Evolutionary conservation across 139 green algal genomes (phyloP), one percentile per base, ranked within the genome.

Genomic region (Axilococcus clingmanii): DNA sequence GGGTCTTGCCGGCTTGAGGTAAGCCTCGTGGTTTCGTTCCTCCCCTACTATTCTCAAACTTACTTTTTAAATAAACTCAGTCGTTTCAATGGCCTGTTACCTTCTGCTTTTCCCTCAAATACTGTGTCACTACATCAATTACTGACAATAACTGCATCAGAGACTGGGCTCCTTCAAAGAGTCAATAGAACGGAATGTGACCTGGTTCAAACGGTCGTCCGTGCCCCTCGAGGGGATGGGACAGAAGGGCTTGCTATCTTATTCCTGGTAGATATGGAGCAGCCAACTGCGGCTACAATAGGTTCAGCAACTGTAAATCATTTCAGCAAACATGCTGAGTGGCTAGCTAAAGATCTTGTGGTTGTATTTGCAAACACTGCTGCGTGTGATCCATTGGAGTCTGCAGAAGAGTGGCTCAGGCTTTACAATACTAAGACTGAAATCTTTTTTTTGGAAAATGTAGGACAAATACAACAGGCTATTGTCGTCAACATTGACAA

Each of bases 401-500:
- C 20, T 33, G 42, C 49, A 40, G 22, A 35, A 31, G 4, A 32
- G 35, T n/a, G n/a, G n/a, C n/a, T n/a, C n/a, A n/a, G n/a, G n/a
- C n/a, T n/a, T n/a, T n/a, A n/a, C n/a, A n/a, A n/a, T n/a, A n/a
- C n/a, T n/a, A n/a, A n/a, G n/a, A n/a, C n/a, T n/a, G n/a, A n/a
- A n/a, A n/a, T n/a, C n/a, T n/a, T n/a, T n/a, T n/a, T n/a, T 2
- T n/a, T 63, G 41, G 50, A 51, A 20, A 33, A 51, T 1, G n/a
- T 29, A 27, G 40, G 40, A 5, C 40, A 48, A 25, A 49, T 48
- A 24, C 74, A 86, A 62, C 78, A 93, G 55, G 81, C 74, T 1
- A 19, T 92, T n/a, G 69, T 89, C 24, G 27, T 87, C 8, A 68
- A 86, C 15, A 37, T 77, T 23, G 35, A 52, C 1, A 30, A 33